Evolutionary conservation across 2,329 filamentous ascomycete genomes (phyloP), one percentile per base, ranked within the genome.

Genomic region (Pseudogymnoascus sp.): DNA sequence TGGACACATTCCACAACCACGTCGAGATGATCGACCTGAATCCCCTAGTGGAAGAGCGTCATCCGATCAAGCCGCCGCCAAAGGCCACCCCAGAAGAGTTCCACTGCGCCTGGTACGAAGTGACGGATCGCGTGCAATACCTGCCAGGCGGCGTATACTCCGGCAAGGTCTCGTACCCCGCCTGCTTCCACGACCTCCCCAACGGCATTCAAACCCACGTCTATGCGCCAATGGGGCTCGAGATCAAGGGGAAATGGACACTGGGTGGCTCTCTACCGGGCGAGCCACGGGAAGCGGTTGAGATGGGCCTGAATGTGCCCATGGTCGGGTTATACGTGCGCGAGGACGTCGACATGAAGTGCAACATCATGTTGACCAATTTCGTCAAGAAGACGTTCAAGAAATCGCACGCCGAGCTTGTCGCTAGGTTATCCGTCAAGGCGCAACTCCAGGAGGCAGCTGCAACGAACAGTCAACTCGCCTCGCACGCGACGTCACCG

Each of bases 1-100:
- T 96, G 67, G 80, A 84, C 62, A 90, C 90, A 68, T 85, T 96
- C 33, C 90, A 91, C 74, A 82, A 88, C 74, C 91, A 96, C 76
- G 74, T 82, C 60, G 87, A 87, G 69, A 96, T 96, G 88, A 96
- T 96, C 71, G 88, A 93, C 72, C 79, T 96, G 64, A 96, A 96
- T 74, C 91, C 91, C 1, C 81, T 96, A 59, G 88, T 96, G 63
- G 85, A 88, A 66, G 86, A 89, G 65, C 83, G 90, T 64, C 82
- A 87, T 68, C 80, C 80, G 33, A 90, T 90, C 75, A 80, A 83
- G 56, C 81, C 90, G 1, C 90, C 91, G 0, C 71, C 80, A 23
- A 82, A 87, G 71, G 87, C 88, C 11, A 79, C 83, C 0, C 77
- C 84, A 15, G 90, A 95, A 68, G 91, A 96, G 77, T 83, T 81